Evolutionary conservation across 352 stramenopile genomes (phyloP), one percentile per base, ranked within the genome.

Genomic region (Elongisporangium senticosum): DNA sequence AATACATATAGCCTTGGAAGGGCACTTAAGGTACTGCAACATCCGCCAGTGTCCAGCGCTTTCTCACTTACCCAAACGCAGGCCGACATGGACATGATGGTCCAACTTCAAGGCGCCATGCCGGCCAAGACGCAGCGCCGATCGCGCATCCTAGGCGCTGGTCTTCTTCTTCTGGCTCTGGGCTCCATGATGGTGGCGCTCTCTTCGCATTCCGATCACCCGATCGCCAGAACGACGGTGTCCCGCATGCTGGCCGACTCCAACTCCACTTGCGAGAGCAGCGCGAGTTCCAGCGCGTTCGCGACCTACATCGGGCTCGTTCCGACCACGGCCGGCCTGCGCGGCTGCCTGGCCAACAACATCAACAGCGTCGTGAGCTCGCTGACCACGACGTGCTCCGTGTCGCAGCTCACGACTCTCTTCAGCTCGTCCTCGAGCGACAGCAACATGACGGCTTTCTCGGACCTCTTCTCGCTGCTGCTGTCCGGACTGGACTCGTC

Each of bases 381-480:
- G 20, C 67, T 87, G 7, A 72, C 74, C 4, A 65, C 48, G 5
- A 61, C 56, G 8, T 66, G 56, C 19, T 76, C 70, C 40, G 76
- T 71, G 61, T 86, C 75, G 53, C 65, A 72, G 56, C 68, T 87
- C 60, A 72, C 71, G 58, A 79, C 75, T 33, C 60, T 87, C 17
- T 65, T 87, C 50, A 61, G 40, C 43, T 57, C 62, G 28, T 47
- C 62, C 50, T 66, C 60, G 24, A 64, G 22, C 47, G 59, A 70
- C 52, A 48, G 33, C 28, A 70, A 75, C 53, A 63, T 74, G 28
- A 55, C 55, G 11, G 65, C 72, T 7, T 85, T 87, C 58, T 72
- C 62, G 33, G 64, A 74, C 39, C 67, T 87, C 15, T 56, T 84
- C 48, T 69, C 55, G 22, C 58, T 71, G 20, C 56, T 87, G 24